Conservation (phyloP, 139 green algal species). For the Coelastrella sp. region DNA sequence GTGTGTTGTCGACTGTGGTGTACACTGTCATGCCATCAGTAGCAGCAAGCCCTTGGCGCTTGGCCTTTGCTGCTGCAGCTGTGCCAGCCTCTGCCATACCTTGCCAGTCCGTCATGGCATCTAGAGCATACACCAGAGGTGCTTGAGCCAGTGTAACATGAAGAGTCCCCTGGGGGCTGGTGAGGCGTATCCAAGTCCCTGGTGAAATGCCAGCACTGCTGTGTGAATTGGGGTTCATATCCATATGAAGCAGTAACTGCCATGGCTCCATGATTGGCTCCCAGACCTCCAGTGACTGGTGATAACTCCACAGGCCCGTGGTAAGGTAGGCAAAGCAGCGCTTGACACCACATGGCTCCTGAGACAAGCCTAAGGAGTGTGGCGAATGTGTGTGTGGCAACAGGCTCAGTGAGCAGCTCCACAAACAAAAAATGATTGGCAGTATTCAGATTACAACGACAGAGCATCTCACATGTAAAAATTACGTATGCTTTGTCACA, state of each 20-base stretch:
- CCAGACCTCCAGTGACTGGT: slow-evolving; percentile 73
- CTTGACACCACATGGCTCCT: slow-evolving; percentile 39
- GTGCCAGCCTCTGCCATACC: background rate
- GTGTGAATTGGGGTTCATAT: slow-evolving; percentile 51
- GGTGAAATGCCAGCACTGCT: slow-evolving; percentile 51
- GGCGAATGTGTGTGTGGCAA: background rate
- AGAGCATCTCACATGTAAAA: too few relatives aligned
- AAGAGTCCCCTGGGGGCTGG: slow-evolving; percentile 57
- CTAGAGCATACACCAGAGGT: slow-evolving; percentile 57
- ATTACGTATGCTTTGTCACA: too few relatives aligned
- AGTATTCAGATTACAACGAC: too few relatives aligned
- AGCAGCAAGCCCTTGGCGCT: slow-evolving; percentile 42
- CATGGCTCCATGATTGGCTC: slow-evolving; percentile 92
- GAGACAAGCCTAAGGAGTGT: slow-evolving; percentile 24
- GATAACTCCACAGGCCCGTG: slow-evolving; percentile 73
- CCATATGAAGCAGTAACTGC: slow-evolving; percentile 72
- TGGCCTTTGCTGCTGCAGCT: background rate
- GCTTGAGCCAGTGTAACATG: slow-evolving; percentile 67
- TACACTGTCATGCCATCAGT: slow-evolving; percentile 52
- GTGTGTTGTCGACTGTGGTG: slow-evolving; percentile 71
- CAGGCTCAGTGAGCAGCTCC: background rate
- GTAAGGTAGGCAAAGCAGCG: slow-evolving; percentile 60
- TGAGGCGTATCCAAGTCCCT: slow-evolving; percentile 60
- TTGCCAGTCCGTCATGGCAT: slow-evolving; percentile 60
- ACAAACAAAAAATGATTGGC: too few relatives aligned